These are phyloP conservation scores for Xylariaceae sp. DNA, from an alignment of 2,329 filamentous ascomycete genomes.

Conservation along the genomic window DNA sequence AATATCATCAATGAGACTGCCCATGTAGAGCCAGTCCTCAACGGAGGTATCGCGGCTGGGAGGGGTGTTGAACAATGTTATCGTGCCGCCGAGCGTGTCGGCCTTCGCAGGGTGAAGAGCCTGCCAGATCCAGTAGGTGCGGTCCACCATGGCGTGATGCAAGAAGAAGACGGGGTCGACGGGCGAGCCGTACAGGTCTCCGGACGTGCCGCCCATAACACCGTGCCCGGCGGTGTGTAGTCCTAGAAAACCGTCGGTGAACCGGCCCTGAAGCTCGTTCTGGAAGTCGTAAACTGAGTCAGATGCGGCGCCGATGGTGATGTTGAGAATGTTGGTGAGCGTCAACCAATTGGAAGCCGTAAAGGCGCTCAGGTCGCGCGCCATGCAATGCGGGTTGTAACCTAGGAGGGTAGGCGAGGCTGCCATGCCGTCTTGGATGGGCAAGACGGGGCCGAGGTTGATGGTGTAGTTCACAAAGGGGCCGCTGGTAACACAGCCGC, in stretches of 20 bases:
- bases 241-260: conserved; percentile 26
- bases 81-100: conserved; percentile 21
- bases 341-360: conserved; percentile 19
- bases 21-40: conserved; percentile 22
- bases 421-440: conserved; percentile 16
- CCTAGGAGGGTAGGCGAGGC: conserved; percentile 6
- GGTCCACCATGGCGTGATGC: conserved; percentile 26
- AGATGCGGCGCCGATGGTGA: conserved; percentile 18
- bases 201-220: conserved; percentile 24
- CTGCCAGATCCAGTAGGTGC: conserved; percentile 28
- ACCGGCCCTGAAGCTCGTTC: conserved; percentile 30
- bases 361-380: conserved; percentile 20
- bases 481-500: conserved; percentile 46
- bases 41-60: conserved; percentile 24
- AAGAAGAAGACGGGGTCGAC: conserved; percentile 25
- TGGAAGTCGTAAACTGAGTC: conserved; percentile 25
- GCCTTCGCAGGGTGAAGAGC: conserved; percentile 13
- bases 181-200: conserved; percentile 23
- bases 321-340: conserved; percentile 20
- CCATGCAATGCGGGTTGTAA: conserved; percentile 25
- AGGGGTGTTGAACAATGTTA: conserved; percentile 25
- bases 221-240: conserved; percentile 29
- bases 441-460: conserved; percentile 29
- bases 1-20: conserved; percentile 6
- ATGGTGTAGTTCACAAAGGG: conserved; percentile 34